Conservation (phyloP, 805 yeast species). For the Aciculoconidium aculeatum region DNA sequence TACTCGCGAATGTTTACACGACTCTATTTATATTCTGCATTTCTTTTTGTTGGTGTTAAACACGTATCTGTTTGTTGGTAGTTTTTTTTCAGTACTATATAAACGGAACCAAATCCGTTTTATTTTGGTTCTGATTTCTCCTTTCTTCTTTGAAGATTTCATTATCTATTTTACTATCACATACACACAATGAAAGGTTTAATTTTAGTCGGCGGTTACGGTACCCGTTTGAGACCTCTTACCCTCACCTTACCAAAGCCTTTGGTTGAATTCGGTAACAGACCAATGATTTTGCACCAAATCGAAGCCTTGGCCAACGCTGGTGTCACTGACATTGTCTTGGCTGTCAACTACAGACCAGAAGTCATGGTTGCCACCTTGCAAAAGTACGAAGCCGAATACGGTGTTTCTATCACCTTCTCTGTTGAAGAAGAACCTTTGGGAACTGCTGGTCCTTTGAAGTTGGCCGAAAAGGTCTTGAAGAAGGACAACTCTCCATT, state of each 20-base stretch:
- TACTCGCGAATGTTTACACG: too few relatives aligned
- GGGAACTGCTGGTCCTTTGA: conserved; percentile 99
- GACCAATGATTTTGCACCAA: conserved; percentile 98
- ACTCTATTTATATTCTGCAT: too few relatives aligned
- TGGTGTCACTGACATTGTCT: conserved; percentile 96
- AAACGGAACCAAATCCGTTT: conserved; percentile 1
- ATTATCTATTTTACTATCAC: conserved; percentile 2
- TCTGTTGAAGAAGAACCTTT: conserved; percentile 99
- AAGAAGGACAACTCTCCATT: conserved; percentile 95
- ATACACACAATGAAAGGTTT: conserved; percentile 73
- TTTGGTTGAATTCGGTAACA: conserved; percentile 95
- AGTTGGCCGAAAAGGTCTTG: conserved; percentile 89
- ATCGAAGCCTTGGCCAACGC: conserved; percentile 97
- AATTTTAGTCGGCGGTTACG: conserved; percentile 98
- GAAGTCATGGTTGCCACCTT: conserved; percentile 97
- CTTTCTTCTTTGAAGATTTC: conserved; percentile 7
- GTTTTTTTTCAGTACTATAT: conserved; percentile 4
- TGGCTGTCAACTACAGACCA: conserved; percentile 99
- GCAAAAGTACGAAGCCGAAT: conserved; percentile 88
- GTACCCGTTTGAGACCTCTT: conserved; percentile 99
- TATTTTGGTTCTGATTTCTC: conserved; percentile 1
- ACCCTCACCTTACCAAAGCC: conserved; percentile 95
- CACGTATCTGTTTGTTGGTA: conserved; percentile 1
- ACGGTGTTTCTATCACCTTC: conserved; percentile 92
- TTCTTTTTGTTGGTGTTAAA: neutral